Conservation (phyloP, 2,329 filamentous ascomycete species). For the Emergomyces pasteurianus region DNA sequence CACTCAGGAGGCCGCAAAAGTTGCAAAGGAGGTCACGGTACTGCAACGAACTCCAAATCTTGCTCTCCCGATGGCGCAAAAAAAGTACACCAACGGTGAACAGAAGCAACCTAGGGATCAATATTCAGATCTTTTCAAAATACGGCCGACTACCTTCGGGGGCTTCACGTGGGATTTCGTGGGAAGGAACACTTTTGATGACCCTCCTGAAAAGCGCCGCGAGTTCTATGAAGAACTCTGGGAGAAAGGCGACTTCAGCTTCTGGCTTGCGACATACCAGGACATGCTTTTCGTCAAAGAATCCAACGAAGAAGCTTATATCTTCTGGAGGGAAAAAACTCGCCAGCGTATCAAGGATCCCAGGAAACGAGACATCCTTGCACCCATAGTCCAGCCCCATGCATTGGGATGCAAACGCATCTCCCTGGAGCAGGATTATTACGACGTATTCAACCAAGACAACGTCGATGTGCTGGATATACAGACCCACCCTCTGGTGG, state of each 20-base stretch:
- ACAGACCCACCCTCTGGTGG: slow-evolving; percentile 30
- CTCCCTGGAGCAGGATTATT: slow-evolving; percentile 40
- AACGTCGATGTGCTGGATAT: slow-evolving; percentile 39
- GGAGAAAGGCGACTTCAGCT: slow-evolving; percentile 42
- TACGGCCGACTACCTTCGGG: slow-evolving; percentile 40
- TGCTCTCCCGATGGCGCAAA: slow-evolving; percentile 23
- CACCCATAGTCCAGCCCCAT: slow-evolving; percentile 42
- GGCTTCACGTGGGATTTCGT: slow-evolving; percentile 46
- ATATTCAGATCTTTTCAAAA: slow-evolving; percentile 40
- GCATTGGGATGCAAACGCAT: slow-evolving; percentile 44
- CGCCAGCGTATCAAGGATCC: slow-evolving; percentile 41
- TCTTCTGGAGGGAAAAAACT: slow-evolving; percentile 45
- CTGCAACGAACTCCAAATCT: slow-evolving; percentile 20
- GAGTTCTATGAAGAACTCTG: slow-evolving; percentile 40
- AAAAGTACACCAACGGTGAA: slow-evolving; percentile 23
- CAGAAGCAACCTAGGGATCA: slow-evolving; percentile 5
- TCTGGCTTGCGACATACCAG: slow-evolving; percentile 40
- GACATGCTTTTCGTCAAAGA: slow-evolving; percentile 37
- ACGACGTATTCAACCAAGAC: slow-evolving; percentile 36
- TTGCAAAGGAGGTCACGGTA: slow-evolving; percentile 4
- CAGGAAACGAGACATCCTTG: slow-evolving; percentile 40
- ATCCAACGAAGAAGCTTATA: slow-evolving; percentile 42
- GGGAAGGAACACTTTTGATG: slow-evolving; percentile 43
- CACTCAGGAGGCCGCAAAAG: slow-evolving; percentile 16
- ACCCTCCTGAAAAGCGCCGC: slow-evolving; percentile 37